A percentile compares a stretch with the other conserved stretches of the same genome.
These are phyloP conservation scores for Sphaerulina musiva DNA, from an alignment of 2,329 filamentous ascomycete genomes.

Conservation along the genomic window DNA sequence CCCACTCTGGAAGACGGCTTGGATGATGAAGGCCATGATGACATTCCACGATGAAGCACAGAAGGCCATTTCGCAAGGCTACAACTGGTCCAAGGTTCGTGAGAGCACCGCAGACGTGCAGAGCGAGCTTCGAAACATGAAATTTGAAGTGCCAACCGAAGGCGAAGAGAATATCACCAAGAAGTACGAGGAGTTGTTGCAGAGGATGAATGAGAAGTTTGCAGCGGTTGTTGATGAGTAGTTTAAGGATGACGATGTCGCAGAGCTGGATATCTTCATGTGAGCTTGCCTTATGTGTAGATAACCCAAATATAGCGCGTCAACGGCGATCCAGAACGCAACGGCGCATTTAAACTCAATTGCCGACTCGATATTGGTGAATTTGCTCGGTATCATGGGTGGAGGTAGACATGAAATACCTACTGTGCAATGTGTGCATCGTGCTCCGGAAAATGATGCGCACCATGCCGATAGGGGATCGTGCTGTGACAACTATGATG, in stretches of 20 bases:
- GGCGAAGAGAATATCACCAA: constrained; percentile 73
- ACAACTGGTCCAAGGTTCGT: constrained; percentile 86
- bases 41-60: constrained; percentile 96
- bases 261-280: constrained; percentile 5
- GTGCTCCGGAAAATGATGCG: neutral
- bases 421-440: neutral
- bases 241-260: neutral
- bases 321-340: constrained; percentile 1
- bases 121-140: constrained; percentile 78
- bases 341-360: neutral
- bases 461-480: neutral
- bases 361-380: no score
- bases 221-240: constrained; percentile 91
- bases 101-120: constrained; percentile 86
- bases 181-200: constrained; percentile 92
- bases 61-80: constrained; percentile 86
- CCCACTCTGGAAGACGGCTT: constrained; percentile 98
- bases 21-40: constrained; percentile 99
- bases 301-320: constrained; percentile 9
- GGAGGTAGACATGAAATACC: no score
- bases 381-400: no score
- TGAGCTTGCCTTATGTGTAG: neutral
- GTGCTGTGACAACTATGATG: neutral
- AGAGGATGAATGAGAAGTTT: constrained; percentile 95
- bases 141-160: constrained; percentile 89